Percentiles rank a stretch among this genome's conserved stretches.
Conservation (phyloP, 495 filamentous ascomycete genomes). For the Talaromyces stipitatus region DNA sequence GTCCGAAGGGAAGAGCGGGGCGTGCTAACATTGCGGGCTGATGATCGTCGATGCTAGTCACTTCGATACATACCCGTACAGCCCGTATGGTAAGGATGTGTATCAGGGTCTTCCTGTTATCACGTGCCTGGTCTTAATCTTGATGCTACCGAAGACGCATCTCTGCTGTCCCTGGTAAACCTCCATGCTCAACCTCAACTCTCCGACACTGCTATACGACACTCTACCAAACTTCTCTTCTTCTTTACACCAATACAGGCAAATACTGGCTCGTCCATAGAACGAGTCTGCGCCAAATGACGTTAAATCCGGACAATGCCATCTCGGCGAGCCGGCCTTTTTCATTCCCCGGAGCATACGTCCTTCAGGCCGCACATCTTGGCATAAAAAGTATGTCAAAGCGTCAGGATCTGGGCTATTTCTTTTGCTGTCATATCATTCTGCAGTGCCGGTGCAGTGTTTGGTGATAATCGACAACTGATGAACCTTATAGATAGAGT, state of each 20-base stretch:
- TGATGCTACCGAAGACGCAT: not conserved
- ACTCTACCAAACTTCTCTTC: not conserved
- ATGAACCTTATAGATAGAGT: not conserved
- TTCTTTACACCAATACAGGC: not conserved
- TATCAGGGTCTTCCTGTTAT: not conserved
- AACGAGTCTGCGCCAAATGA: not conserved
- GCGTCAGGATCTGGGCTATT: not conserved
- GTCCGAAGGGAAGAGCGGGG: not conserved
- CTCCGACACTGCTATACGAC: not conserved
- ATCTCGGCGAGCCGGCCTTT: not conserved
- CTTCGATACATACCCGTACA: not conserved
- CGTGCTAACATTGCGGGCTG: not conserved
- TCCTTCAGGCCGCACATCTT: not conserved
- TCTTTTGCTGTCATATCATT: not conserved
- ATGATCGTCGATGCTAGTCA: conserved; percentile 1
- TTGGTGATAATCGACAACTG: not conserved
- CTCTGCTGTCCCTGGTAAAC: not conserved
- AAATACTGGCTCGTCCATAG: not conserved
- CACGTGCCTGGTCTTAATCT: not conserved
- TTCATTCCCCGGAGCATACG: not conserved
- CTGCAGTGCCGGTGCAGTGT: not conserved
- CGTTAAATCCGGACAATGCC: not conserved
- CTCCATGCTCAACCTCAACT: not conserved
- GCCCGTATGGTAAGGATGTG: not conserved
- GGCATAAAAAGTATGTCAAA: not conserved